A percentile compares a stretch with the other conserved stretches of the same genome.
These are phyloP conservation scores for Cladosporium sp. DNA, from an alignment of 2,329 filamentous ascomycete species.

Conservation along the genomic window DNA sequence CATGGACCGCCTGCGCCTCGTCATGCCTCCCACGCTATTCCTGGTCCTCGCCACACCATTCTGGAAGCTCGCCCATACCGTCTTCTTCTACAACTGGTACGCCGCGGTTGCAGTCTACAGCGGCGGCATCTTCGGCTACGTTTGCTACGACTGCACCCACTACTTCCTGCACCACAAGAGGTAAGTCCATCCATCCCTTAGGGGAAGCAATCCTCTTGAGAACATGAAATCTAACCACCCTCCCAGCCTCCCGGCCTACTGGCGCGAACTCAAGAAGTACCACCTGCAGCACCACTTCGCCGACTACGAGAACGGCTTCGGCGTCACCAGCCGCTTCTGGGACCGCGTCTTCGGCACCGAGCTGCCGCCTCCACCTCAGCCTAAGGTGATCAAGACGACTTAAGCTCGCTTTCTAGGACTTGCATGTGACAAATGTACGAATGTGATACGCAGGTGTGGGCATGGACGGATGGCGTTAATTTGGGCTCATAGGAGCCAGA, in stretches of 20 bases:
- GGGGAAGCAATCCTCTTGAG: no score
- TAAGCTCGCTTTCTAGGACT: not conserved
- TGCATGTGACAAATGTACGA: not conserved
- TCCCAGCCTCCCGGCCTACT: constrained; percentile 74
- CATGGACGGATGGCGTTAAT: not conserved
- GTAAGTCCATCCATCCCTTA: constrained; percentile 46
- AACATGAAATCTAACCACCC: constrained; percentile 19
- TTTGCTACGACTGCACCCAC: constrained; percentile 95
- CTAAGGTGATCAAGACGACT: constrained; percentile 51
- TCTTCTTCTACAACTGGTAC: constrained; percentile 86
- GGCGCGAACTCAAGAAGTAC: constrained; percentile 92
- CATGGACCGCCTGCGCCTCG: constrained; percentile 97
- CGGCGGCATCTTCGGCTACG: constrained; percentile 91
- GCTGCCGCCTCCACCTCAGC: constrained; percentile 54
- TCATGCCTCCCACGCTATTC: constrained; percentile 94
- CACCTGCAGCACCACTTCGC: constrained; percentile 97
- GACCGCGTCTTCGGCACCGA: constrained; percentile 89
- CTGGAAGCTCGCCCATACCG: constrained; percentile 80
- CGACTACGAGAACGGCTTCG: constrained; percentile 96
- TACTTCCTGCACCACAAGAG: constrained; percentile 98
- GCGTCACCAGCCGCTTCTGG: constrained; percentile 96
- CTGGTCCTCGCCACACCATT: constrained; percentile 80
- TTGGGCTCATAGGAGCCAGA: not conserved
- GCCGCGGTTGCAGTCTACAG: constrained; percentile 76
- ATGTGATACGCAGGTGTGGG: not conserved